Base-by-base conservation (phyloP, 352 stramenopile genomes). In the Thalassiosira mediterranea region DNA sequence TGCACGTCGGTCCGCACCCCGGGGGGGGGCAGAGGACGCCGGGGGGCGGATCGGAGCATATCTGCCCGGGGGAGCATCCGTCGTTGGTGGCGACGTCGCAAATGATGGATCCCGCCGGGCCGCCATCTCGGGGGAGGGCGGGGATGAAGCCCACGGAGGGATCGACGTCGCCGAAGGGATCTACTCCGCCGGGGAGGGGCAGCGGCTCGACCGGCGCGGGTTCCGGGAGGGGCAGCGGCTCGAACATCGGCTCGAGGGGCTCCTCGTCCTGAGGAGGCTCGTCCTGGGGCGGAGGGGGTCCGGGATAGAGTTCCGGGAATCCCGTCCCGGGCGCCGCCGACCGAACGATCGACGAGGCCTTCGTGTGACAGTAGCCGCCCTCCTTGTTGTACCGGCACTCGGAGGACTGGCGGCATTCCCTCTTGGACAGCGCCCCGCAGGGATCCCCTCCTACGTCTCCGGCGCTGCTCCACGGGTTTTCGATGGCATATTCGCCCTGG, bases 51-150 rank as follows among this genome's bases (percentile, higher is more conserved):
- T 5, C 49, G n/a, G n/a, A n/a, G 19, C 49, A 58, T 3, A 58
- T 5, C 31, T 58, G 49, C 19, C 49, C 49, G 19, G 49, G 26
- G 49, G 49, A 17, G 32, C 49, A 58, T 32, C 49, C 49, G 17
- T 32, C 49, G 19, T 32, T 26, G 4, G 49, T 58, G 4, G 17
- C 26, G 10, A 21, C 17, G 31, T 58, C 32, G 49, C 49, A 58
- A 4, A 58, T n/a, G n/a, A n/a, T 23, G 21, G n/a, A 58, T 58
- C 31, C 31, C 7, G 3, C 15, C 2, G 49, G 31, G 17, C n/a
- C 23, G 15, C n/a, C 2, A 32, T 58, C n/a, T 4, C 49, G 31
- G 49, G 31, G 15, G 4, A 58, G 31, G 34, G 34, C 34, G 34
- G 34, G 7, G 34, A 42, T 13, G 34, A 7, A 42, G 34, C 13